Percentiles rank a stretch among this genome's conserved stretches.
Evolutionary conservation across 345 rosid species (phyloP).

Genomic region (Eucalyptus cladocalyx): DNA sequence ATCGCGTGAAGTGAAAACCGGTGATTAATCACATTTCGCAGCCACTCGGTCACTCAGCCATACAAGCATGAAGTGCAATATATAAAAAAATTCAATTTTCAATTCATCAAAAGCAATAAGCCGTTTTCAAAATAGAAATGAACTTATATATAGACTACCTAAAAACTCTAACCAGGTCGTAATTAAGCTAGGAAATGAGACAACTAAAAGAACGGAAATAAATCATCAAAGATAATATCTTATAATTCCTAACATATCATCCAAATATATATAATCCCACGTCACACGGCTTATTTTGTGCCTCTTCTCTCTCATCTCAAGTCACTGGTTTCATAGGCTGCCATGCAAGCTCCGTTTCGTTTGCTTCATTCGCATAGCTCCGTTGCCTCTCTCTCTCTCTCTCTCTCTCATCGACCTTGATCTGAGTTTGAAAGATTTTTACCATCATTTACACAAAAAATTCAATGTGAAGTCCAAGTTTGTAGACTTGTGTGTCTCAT

Average conservation of each 20-base stretch:
- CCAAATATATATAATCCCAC: background rate
- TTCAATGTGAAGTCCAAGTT: background rate
- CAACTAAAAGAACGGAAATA: background rate
- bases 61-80: background rate
- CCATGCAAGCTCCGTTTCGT: background rate
- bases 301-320: background rate
- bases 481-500: background rate
- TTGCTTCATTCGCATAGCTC: background rate
- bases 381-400: background rate
- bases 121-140: background rate
- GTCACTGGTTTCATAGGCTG: background rate
- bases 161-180: background rate
- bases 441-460: background rate
- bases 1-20: background rate
- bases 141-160: background rate
- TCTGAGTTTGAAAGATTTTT: background rate
- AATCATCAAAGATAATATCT: background rate
- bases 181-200: background rate
- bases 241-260: background rate
- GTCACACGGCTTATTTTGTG: background rate
- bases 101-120: background rate
- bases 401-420: background rate
- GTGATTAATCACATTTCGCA: background rate
- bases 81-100: background rate
- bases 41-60: too few relatives aligned